Evolutionary conservation across 139 green algal genomes (phyloP).

Genomic region (Chlamydomonas sphaeroides): DNA sequence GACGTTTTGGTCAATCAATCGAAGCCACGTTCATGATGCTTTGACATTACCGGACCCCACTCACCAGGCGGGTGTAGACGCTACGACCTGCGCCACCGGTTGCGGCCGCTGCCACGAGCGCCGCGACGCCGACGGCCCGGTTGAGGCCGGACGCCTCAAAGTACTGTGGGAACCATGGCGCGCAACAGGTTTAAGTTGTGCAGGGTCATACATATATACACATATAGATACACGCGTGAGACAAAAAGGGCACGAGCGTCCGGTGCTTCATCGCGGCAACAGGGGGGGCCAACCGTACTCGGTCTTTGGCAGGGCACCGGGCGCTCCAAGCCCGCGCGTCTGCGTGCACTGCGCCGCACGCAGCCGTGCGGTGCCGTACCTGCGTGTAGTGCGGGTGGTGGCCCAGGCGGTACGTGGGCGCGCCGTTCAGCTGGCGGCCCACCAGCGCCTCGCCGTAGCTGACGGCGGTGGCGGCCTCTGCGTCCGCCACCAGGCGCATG

Average conservation of each 20-base stretch:
- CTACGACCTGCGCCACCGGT: neutral
- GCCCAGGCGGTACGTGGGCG: slow-evolving; percentile 48
- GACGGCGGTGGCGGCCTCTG: neutral
- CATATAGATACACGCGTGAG: too few relatives aligned
- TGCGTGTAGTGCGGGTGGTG: slow-evolving; percentile 48
- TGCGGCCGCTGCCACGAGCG: slow-evolving; percentile 6
- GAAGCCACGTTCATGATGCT: neutral
- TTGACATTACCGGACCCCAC: too few relatives aligned
- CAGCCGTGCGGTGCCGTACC: too few relatives aligned
- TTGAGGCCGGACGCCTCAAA: slow-evolving; percentile 12
- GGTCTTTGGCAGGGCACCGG: too few relatives aligned
- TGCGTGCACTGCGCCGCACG: too few relatives aligned
- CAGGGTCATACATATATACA: too few relatives aligned
- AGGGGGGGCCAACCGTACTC: too few relatives aligned
- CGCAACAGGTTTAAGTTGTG: too few relatives aligned
- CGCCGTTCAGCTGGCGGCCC: slow-evolving; percentile 18
- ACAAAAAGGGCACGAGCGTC: too few relatives aligned
- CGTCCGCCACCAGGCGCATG: neutral
- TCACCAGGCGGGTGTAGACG: slow-evolving; percentile 27
- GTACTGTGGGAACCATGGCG: too few relatives aligned
- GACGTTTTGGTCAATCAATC: neutral
- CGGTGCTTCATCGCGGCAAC: too few relatives aligned
- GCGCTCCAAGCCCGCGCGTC: too few relatives aligned
- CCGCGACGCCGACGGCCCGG: slow-evolving; percentile 6
- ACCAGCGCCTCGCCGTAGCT: slow-evolving; percentile 21